Evolutionary conservation across 495 filamentous ascomycete genomes (phyloP), one percentile per base, ranked within the genome.

Genomic region (Gamarada debralockiae): DNA sequence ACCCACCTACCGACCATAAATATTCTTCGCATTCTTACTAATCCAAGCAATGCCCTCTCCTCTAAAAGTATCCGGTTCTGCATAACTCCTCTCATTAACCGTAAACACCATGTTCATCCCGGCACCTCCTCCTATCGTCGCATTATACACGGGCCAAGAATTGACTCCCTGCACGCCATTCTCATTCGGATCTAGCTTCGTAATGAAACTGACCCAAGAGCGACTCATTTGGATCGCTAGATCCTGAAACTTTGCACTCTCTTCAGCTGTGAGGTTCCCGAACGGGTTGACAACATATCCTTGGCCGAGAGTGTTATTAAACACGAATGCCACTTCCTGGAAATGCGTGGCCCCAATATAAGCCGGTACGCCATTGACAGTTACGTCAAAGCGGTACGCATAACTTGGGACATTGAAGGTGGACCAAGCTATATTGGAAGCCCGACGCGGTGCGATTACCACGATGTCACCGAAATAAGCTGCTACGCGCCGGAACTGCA

Each of bases 271-370:
- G n/a, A n/a, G n/a, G 47, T 67, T 62, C 3, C 24, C 52, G 51
- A 73, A 73, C 1, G 71, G 73, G 36, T 72, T 66, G 8, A 42
- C 50, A n/a, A 47, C 49, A 55, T 74, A 76, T 1, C 75, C 74
- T 1, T 62, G 10, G 6, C 73, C 73, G 12, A 59, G 29, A 2
- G 53, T 58, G 51, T 77, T 77, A 51, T 71, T 52, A 56, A 76
- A 74, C 1, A 76, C 70, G 58, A 76, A 77, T 0, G 71, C 70
- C 1, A 79, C 71, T 58, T 79, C 75, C 39, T 70, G 63, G 59
- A 76, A 76, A 55, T 79, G 75, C 6, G 67, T 67, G 10, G 65
- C 63, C 33, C 70, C 70, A 6, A 68, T 51, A 6, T 18, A 37
- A 0, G 44, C 37, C 8, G 66, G 62, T 7, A 68, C 12, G 10